Conservation (phyloP, 345 rosid species). For the Boechera divaricarpa region DNA sequence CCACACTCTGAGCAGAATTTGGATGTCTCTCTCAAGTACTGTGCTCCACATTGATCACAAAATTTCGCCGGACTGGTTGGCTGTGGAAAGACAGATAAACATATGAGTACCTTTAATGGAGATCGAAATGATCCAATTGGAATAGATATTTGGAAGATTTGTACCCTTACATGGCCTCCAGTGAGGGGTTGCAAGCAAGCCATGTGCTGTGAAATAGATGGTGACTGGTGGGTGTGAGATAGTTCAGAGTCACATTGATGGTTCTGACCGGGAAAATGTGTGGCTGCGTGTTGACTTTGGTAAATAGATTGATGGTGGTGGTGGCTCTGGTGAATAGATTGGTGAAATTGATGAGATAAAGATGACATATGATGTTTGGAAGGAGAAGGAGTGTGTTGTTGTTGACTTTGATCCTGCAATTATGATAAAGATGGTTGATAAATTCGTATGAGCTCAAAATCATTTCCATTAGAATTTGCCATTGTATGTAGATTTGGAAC, state of each 20-base stretch:
- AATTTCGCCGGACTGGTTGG: constrained; percentile 74
- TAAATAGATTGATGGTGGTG: constrained; percentile 71
- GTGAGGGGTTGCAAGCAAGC: constrained; percentile 80
- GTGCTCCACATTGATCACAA: constrained; percentile 91
- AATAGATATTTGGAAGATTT: background rate
- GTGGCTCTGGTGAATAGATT: constrained; percentile 63
- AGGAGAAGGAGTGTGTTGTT: constrained; percentile 52
- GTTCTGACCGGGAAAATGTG: constrained; percentile 66
- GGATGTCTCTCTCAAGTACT: constrained; percentile 82
- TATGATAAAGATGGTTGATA: constrained; percentile 13
- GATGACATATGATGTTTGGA: constrained; percentile 73
- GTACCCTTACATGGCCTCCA: constrained; percentile 59
- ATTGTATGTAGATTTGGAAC: background rate
- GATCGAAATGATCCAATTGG: background rate
- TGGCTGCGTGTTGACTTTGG: constrained; percentile 58
- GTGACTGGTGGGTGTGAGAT: constrained; percentile 69
- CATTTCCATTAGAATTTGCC: background rate
- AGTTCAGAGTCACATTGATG: constrained; percentile 78
- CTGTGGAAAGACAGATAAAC: constrained; percentile 46
- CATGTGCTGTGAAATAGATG: constrained; percentile 79
- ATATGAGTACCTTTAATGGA: background rate
- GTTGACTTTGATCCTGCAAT: constrained; percentile 64
- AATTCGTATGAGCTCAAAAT: constrained; percentile 15
- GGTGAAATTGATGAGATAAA: constrained; percentile 74
- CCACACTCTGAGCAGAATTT: constrained; percentile 98